Base-by-base conservation (phyloP, 2,329 filamentous ascomycete genomes). In the Fusarium continuum region DNA sequence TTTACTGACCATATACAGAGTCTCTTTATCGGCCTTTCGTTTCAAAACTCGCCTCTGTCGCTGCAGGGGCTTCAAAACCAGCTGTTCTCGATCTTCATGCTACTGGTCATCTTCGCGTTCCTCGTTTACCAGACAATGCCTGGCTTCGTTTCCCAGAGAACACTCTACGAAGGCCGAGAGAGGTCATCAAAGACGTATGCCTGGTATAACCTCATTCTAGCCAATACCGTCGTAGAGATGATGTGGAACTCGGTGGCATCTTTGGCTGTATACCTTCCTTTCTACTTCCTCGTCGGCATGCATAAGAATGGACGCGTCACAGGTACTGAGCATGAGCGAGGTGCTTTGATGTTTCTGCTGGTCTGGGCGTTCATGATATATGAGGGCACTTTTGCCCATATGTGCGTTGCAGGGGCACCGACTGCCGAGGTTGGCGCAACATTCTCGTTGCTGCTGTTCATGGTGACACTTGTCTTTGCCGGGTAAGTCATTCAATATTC, bases 111-210 rank as follows among this genome's bases (percentile, higher is more conserved):
- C 72, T 95, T 96, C 73, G 89, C 89, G 55, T 88, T 91, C 69
- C 82, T 92, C 31, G 84, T 88, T 3, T 88, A 91, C 73, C 90
- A 92, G 71, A 90, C 88, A 38, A 93, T 95, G 90, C 92, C 92
- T 2, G 89, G 92, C 67, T 95, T 95, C 67, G 89, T 94, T 65
- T 86, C 88, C 16, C 91, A 94, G 71, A 86, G 92, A 40, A 85
- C 88, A 10, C 81, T 96, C 0, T 96, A 94, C 76, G 92, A 95
- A 76, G 91, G 90, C 16, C 90, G 91, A 44, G 92, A 96, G 76
- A 85, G 91, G 2, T 91, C 91, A 0, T 91, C 89, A 40, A 93
- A 93, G 77, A 86, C 90, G 0, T 96, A 96, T 76, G 87, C 86
- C 49, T 96, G 92, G 92, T 87, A 89, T 70, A 86, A 91, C 6